A percentile compares a stretch with the other conserved stretches of the same genome.
phyloP scores from a whole-genome alignment of 352 stramenopile species.

The Phytophthora pistaciae region DNA sequence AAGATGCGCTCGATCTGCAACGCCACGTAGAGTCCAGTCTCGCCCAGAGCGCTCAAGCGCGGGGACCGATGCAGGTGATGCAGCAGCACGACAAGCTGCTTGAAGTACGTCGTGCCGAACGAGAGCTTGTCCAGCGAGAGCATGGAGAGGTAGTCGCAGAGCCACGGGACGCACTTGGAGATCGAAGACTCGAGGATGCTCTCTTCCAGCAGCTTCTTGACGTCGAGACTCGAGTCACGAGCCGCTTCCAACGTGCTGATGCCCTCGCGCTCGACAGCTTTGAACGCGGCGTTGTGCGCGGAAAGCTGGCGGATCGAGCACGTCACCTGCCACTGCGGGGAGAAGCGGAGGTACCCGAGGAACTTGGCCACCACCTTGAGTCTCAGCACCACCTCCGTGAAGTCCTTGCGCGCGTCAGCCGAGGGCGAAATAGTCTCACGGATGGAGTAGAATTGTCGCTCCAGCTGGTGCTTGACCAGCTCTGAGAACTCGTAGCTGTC shows the following conservation, averaged over 20 bases:
- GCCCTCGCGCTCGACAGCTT: conserved; percentile 58
- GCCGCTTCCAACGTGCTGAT: conserved; percentile 54
- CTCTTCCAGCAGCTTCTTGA: conserved; percentile 50
- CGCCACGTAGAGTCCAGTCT: conserved; percentile 63
- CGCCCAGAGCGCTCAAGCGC: conserved; percentile 49
- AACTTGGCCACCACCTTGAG: conserved; percentile 79
- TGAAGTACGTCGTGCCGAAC: conserved; percentile 56
- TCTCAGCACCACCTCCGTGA: conserved; percentile 66
- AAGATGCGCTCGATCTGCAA: conserved; percentile 77
- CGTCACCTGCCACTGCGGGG: conserved; percentile 65
- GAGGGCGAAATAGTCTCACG: conserved; percentile 15
- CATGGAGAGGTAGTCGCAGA: conserved; percentile 76
- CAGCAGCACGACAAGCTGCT: conserved; percentile 54
- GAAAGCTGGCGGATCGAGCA: conserved; percentile 39
- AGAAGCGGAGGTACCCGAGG: conserved; percentile 70
- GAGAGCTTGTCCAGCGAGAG: conserved; percentile 63
- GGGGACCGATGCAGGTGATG: conserved; percentile 54
- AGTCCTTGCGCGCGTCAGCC: conserved; percentile 59
- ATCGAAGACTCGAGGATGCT: conserved; percentile 50
- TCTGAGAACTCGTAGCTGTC: conserved; percentile 74
- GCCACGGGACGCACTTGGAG: conserved; percentile 71
- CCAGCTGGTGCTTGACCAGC: conserved; percentile 66
- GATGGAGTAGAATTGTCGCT: conserved; percentile 56
- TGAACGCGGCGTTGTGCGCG: conserved; percentile 57
- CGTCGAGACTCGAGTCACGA: conserved; percentile 48